Percentiles rank a stretch among this genome's conserved stretches.
Conservation (phyloP, 2,329 filamentous ascomycete genomes). For the Calonectria hongkongensis region DNA sequence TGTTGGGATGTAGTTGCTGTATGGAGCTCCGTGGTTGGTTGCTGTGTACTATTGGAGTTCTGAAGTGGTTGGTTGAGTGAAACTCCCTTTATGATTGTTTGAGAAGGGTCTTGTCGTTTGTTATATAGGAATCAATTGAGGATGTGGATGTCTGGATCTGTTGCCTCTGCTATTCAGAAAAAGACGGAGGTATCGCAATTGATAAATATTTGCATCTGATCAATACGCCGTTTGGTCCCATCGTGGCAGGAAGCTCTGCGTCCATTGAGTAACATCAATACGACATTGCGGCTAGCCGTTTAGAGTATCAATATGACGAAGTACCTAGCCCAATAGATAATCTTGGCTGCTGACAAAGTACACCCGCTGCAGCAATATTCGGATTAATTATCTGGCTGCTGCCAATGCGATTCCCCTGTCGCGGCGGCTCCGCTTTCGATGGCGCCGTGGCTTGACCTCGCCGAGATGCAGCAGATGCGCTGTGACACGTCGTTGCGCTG, state of each 20-base stretch:
- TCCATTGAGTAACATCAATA: background rate
- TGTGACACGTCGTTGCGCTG: background rate
- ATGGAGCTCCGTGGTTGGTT: background rate
- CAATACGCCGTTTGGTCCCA: background rate
- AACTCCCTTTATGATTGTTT: background rate
- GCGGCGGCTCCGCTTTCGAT: slow-evolving; percentile 1
- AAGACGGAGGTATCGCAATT: background rate
- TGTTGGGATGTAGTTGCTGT: too few species aligned
- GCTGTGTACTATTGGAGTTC: background rate
- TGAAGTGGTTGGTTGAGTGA: background rate
- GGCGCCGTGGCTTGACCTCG: background rate
- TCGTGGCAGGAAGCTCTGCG: background rate
- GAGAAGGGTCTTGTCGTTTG: background rate
- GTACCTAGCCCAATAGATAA: background rate
- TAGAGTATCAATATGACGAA: slow-evolving; percentile 22
- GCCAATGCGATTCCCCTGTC: background rate
- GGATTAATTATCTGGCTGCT: slow-evolving; percentile 11
- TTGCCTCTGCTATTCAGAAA: background rate
- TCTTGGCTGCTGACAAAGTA: slow-evolving; percentile 15
- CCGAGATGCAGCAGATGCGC: background rate
- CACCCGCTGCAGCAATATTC: background rate
- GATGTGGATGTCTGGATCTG: background rate
- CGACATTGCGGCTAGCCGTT: background rate
- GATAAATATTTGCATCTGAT: slow-evolving; percentile 17
- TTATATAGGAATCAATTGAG: background rate